Evolutionary conservation across 345 rosid genomes (phyloP).

Genomic region (Moringa oleifera): DNA sequence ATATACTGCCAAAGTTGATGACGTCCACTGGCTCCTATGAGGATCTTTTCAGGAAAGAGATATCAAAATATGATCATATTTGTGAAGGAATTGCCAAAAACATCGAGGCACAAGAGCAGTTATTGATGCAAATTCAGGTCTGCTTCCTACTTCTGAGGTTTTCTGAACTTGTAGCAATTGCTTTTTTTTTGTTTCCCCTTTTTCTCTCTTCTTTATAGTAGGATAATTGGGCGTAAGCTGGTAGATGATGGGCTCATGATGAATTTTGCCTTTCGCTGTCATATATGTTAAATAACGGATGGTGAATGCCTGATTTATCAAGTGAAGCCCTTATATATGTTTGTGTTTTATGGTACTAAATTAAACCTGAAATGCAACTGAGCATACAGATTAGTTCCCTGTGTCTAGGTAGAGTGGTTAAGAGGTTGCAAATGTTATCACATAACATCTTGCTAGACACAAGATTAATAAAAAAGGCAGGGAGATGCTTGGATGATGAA

Average conservation of each 20-base stretch:
- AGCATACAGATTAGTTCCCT: background rate
- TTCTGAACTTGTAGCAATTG: background rate
- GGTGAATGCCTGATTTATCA: too few species aligned
- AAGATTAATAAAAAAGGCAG: too few species aligned
- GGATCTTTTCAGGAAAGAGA: conserved; percentile 94
- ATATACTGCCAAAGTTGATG: conserved; percentile 95
- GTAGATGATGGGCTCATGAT: too few species aligned
- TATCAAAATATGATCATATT: conserved; percentile 78
- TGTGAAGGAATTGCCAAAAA: conserved; percentile 84
- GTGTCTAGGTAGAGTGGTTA: background rate
- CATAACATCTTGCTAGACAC: too few species aligned
- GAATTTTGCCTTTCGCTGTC: too few species aligned
- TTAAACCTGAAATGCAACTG: background rate
- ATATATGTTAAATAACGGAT: too few species aligned
- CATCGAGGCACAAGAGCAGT: conserved; percentile 87
- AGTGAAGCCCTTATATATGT: too few species aligned
- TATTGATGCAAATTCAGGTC: conserved; percentile 91
- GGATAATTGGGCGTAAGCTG: too few species aligned
- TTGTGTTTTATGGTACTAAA: too few species aligned
- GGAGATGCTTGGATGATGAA: too few species aligned
- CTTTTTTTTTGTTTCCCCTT: too few species aligned
- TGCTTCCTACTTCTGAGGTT: background rate
- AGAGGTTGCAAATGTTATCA: background rate
- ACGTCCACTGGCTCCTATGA: conserved; percentile 79
- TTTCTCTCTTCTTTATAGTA: too few species aligned